Evolutionary conservation across 2,329 filamentous ascomycete species (phyloP), one percentile per base, ranked within the genome.

Genomic region (Trichoderma sp.): DNA sequence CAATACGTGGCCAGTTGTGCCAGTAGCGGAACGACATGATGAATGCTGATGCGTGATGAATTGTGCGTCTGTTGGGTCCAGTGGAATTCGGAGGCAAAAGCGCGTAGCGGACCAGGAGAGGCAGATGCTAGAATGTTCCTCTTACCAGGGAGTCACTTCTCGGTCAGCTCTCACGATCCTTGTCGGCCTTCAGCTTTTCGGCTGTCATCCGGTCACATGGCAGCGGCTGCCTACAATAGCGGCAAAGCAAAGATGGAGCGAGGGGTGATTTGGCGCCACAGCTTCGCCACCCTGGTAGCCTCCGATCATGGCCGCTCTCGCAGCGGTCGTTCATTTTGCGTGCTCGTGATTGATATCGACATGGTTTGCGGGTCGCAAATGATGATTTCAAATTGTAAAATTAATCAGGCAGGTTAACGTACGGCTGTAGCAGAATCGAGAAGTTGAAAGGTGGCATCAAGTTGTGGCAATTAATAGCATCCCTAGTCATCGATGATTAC

Each of bases 141-240:
- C 24, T 56, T 45, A 16, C 38, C 12, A 35, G 31, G 56, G 45
- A 67, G 50, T 74, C 71, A 74, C 24, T 74, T 45, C 50, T 64
- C 60, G 60, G 50, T 67, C 63, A 74, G 71, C 71, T 67, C 63
- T 31, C 45, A 24, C 53, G 45, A 73, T 72, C 38, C 27, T 53
- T 64, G 60, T 29, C 38, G 69, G 9, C 12, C n/a, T 24, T 50
- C 6, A 64, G 56, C 56, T 35, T 72, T 27, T 64, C 41, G 59
- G 59, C 31, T 45, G 71, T 66, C 71, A 67, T 66, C 62, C 45
- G 62, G 35, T 74, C 63, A 74, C 50, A 74, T 72, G 60, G 71
- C 59, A 35, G 50, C 41, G 63, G 63, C 63, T 74, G 62, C 63
- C 71, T 74, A 33, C 71, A 27, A 67, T 50, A 67, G 71, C 50